Evolutionary conservation across 208 protist species (phyloP).

Genomic region (Leishmania gerbilli): DNA sequence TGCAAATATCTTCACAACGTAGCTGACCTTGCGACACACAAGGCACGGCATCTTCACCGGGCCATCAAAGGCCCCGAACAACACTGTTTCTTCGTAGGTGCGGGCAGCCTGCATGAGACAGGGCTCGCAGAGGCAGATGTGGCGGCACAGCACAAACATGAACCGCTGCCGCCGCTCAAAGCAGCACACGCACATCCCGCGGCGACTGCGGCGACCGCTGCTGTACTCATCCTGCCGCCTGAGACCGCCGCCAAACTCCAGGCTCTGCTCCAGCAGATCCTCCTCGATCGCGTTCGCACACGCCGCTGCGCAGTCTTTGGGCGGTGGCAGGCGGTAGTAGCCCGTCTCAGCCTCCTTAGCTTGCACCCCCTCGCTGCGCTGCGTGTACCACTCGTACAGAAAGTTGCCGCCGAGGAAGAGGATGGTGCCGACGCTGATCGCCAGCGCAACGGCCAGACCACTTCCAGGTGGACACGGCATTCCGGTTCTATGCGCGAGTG

Average conservation of each 20-base stretch:
- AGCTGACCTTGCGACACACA: constrained; percentile 23
- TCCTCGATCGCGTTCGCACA: not conserved
- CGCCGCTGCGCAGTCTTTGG: not conserved
- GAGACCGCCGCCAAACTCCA: not conserved
- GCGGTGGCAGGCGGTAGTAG: constrained; percentile 5
- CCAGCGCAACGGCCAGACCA: not conserved
- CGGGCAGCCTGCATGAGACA: constrained; percentile 19
- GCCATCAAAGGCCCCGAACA: not conserved
- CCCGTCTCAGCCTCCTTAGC: not conserved
- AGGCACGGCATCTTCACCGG: constrained; percentile 25
- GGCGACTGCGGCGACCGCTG: not conserved
- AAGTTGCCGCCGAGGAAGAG: not conserved
- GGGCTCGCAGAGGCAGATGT: constrained; percentile 34
- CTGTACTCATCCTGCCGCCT: not conserved
- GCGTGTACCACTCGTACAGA: not conserved
- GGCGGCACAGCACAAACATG: constrained; percentile 29
- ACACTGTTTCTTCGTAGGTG: not conserved
- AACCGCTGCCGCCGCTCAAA: constrained; percentile 8
- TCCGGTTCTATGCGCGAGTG: not conserved
- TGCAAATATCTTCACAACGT: constrained; percentile 15
- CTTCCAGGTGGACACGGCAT: not conserved
- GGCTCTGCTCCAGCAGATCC: not conserved
- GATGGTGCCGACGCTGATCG: not conserved
- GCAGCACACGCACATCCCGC: constrained; percentile 22
- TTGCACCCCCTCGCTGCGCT: not conserved